Base-by-base conservation (phyloP, 805 yeast species). In the Lachancea dasiensis region DNA sequence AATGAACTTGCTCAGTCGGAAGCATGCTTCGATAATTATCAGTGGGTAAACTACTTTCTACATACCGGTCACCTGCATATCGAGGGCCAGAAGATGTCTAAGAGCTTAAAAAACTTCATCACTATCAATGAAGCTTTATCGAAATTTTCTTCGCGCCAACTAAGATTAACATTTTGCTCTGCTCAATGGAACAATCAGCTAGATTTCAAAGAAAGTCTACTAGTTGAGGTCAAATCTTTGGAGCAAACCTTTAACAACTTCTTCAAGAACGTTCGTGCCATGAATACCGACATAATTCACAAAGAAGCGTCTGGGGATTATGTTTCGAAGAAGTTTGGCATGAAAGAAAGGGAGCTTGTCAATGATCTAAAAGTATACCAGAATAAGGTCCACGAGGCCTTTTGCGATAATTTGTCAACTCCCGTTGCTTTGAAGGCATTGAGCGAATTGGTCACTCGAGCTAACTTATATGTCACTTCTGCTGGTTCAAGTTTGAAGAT, bases 11-110 rank as follows among this genome's bases (percentile, higher is more conserved):
- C 99, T 1, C 99, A 92, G 68, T 74, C 89, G 19, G 99, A 92
- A 62, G 97, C 97, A 5, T 81, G 79, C 60, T 90, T 70, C 60
- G 87, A 85, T 56, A 80, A 84, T 62, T 65, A 76, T 34, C 98
- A 92, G 65, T 92, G 99, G 99, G 86, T 92, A 39, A 90, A 92
- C 63, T 92, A 92, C 60, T 92, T 92, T 65, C 63, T 92, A 62
- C 99, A 92, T 62, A 86, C 95, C 28, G 99, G 99, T 27, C 99
- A 92, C 64, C 72, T 92, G 54, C 98, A 92, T 60, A 92, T 92
- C 50, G 97, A 92, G 63, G 99, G 99, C 15, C 97, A 87, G 65
- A 92, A 92, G 58, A 92, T 92, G 99, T 82, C 95, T 33, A 92
- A 92, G 65, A 81, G 94, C 30, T 70, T 92, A 56, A 92, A 92